phyloP scores from a whole-genome alignment of 139 green algal species.

The Chlamydomonas schloesseri region DNA sequence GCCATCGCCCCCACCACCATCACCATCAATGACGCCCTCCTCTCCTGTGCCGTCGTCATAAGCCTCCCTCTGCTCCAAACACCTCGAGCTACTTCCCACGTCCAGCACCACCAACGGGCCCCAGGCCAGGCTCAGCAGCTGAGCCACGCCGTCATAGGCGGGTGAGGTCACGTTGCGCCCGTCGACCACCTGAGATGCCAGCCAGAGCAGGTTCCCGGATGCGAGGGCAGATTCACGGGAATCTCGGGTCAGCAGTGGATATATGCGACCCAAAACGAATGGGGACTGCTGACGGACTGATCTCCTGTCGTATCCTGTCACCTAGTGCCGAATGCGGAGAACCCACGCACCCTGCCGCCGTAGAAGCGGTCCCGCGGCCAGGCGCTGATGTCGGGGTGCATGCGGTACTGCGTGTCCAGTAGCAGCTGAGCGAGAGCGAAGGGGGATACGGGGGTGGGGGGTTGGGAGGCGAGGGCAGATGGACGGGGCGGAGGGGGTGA shows the following conservation, averaged over 20 bases:
- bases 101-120: neutral
- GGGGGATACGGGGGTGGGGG: neutral
- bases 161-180: conserved; percentile 52
- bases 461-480: neutral
- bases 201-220: too few relatives aligned
- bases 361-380: conserved; percentile 82
- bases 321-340: too few relatives aligned
- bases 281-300: too few relatives aligned
- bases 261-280: too few relatives aligned
- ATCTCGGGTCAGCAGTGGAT: too few relatives aligned
- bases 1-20: too few relatives aligned
- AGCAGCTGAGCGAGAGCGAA: conserved; percentile 41
- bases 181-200: conserved; percentile 56
- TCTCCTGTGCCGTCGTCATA: neutral
- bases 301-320: too few relatives aligned
- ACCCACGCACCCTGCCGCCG: conserved; percentile 57
- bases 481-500: too few relatives aligned
- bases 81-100: neutral
- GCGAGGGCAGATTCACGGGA: too few relatives aligned
- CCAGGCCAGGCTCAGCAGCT: conserved; percentile 11
- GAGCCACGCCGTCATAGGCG: conserved; percentile 42
- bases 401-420: conserved; percentile 79
- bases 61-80: conserved; percentile 18
- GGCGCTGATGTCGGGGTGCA: conserved; percentile 77
- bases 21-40: neutral